Evolutionary conservation across 306 rosid species (phyloP), one percentile per base, ranked within the genome.

Genomic region (Malus orientalis): DNA sequence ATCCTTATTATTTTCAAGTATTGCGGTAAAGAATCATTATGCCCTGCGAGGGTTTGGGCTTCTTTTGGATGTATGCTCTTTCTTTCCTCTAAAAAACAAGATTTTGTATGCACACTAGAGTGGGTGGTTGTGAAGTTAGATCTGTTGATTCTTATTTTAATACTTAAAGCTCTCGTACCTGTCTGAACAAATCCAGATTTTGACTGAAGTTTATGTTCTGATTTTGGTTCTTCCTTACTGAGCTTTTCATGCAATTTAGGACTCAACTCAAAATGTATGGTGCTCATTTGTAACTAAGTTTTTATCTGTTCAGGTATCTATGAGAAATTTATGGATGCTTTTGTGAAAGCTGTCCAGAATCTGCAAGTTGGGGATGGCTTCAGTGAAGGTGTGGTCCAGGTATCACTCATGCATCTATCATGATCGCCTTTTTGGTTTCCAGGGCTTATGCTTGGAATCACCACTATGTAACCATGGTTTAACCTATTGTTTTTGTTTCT

Each of bases 321-420:
- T 64, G 97, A 91, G 67, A 92, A 90, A 81, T 95, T 95, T 80
- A 88, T 89, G 64, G 78, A 84, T 79, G 92, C 91, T 49, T 82
- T 95, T 64, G 63, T 85, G 40, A 86, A 91, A 78, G 97, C 93
- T 75, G 97, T 92, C 70, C 86, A 88, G 83, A 83, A 75, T 74
- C 75, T 95, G 88, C 93, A 90, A 88, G 97, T 95, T 88, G 99
- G 99, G 63, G 86, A 92, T 80, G 97, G 99, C 76, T 95, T 95
- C 81, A 69, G 84, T 82, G 97, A 95, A 78, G 99, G 87, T 78
- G 99, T 92, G 62, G 74, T 29, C 45, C 99, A 92, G 97, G 99
- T 95, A 86, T 66, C 76, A 58, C 74, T 73, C 59, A 44, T 75
- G 44, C 55, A 51, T 68, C 53, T 73, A n/a, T 66, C 33, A 23